Evolutionary conservation across 192 early-diverging fungal species (phyloP).

Genomic region (Podila epigama): DNA sequence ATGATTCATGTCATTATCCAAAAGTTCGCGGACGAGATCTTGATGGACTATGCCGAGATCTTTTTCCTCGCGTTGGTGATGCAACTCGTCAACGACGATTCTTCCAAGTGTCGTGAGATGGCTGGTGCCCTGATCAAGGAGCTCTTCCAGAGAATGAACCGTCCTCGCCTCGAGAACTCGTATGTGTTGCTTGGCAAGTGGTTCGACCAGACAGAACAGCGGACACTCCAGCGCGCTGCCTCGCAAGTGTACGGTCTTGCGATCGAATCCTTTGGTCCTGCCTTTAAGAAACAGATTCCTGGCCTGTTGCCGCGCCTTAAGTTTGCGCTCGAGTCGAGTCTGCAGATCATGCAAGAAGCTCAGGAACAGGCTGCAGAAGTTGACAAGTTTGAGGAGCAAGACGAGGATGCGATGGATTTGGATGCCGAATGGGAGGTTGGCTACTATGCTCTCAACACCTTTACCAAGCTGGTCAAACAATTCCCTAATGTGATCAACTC

Average conservation of each 20-base stretch:
- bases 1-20: conserved; percentile 80
- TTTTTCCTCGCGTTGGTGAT: conserved; percentile 89
- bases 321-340: conserved; percentile 54
- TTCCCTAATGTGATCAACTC: conserved; percentile 62
- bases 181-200: conserved; percentile 81
- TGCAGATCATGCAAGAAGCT: conserved; percentile 54
- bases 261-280: conserved; percentile 77
- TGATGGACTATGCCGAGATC: conserved; percentile 79
- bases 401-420: conserved; percentile 57
- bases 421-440: conserved; percentile 86
- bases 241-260: conserved; percentile 87
- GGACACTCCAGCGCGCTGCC: conserved; percentile 77
- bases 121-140: conserved; percentile 74
- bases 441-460: conserved; percentile 83
- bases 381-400: conserved; percentile 23
- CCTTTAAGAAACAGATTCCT: conserved; percentile 60
- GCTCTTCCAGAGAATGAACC: conserved; percentile 71
- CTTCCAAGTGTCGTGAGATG: conserved; percentile 92
- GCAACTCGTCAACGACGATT: conserved; percentile 90
- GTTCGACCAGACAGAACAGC: conserved; percentile 66
- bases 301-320: conserved; percentile 60
- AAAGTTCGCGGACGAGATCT: conserved; percentile 80
- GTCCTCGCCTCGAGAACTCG: conserved; percentile 64
- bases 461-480: conserved; percentile 70
- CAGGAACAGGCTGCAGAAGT: conserved; percentile 41